Evolutionary conservation across 495 filamentous ascomycete genomes (phyloP).

Genomic region (Pyrenula aspistea): DNA sequence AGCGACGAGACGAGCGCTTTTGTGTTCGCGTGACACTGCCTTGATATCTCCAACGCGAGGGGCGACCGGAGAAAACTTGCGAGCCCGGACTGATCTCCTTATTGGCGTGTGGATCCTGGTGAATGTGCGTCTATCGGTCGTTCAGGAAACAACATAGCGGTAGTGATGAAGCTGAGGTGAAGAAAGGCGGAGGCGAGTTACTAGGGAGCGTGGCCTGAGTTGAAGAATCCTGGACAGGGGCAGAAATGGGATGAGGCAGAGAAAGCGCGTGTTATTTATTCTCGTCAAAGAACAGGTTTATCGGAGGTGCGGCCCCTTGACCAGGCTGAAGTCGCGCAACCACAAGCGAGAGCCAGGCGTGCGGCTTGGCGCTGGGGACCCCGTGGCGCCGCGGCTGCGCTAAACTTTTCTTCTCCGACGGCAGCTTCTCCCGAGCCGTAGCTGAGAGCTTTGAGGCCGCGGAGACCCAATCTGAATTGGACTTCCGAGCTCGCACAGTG

Average conservation of each 20-base stretch:
- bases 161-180: neutral
- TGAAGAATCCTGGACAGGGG: neutral
- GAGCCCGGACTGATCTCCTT: neutral
- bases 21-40: neutral
- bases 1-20: neutral
- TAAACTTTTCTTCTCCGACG: neutral
- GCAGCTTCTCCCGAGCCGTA: neutral
- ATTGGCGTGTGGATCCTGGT: neutral
- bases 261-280: neutral
- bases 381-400: neutral
- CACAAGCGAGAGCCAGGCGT: too few relatives aligned
- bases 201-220: neutral
- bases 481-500: too few relatives aligned
- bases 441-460: too few relatives aligned
- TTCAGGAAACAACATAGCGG: neutral
- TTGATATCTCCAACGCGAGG: neutral
- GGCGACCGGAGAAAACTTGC: neutral
- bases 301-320: neutral
- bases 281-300: neutral
- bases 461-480: too few relatives aligned
- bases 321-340: neutral
- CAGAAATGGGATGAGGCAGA: neutral
- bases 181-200: neutral
- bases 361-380: too few relatives aligned
- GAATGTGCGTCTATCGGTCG: neutral